Conservation (phyloP, 2,329 filamentous ascomycete genomes). For the Achaetomium macrosporum region DNA sequence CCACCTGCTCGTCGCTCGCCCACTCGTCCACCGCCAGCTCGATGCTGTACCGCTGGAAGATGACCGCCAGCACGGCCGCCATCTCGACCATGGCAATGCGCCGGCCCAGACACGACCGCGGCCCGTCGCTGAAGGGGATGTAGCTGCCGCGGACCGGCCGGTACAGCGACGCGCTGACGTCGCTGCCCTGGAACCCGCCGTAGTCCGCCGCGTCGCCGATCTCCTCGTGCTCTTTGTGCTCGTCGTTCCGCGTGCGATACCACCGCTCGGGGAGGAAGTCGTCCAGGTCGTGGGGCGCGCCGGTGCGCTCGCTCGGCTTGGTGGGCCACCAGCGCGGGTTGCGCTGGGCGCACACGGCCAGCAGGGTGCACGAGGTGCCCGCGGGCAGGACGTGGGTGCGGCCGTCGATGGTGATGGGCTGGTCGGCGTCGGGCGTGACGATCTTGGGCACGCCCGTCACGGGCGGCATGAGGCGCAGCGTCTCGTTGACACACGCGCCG, state of each 20-base stretch:
- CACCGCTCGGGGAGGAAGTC: constrained; percentile 69
- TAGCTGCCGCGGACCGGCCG: constrained; percentile 51
- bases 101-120: constrained; percentile 52
- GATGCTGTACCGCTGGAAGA: constrained; percentile 57
- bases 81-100: constrained; percentile 57
- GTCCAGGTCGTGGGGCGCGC: constrained; percentile 50
- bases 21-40: constrained; percentile 64
- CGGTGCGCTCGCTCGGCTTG: constrained; percentile 39
- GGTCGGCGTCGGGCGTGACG: constrained; percentile 42
- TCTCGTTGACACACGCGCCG: constrained; percentile 73
- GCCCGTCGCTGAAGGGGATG: constrained; percentile 54
- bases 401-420: constrained; percentile 55
- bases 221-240: constrained; percentile 26
- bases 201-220: constrained; percentile 47
- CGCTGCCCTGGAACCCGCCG: constrained; percentile 53
- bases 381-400: constrained; percentile 53
- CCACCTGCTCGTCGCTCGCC: constrained; percentile 49
- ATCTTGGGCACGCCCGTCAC: constrained; percentile 68
- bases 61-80: constrained; percentile 47
- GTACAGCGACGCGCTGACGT: constrained; percentile 58
- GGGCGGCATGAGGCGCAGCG: constrained; percentile 65
- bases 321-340: constrained; percentile 70
- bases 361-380: constrained; percentile 50
- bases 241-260: constrained; percentile 41
- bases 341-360: constrained; percentile 52